Evolutionary conservation across 768 basidiomycete species (phyloP), one percentile per base, ranked within the genome.

Genomic region (Pulveroboletus sp.): DNA sequence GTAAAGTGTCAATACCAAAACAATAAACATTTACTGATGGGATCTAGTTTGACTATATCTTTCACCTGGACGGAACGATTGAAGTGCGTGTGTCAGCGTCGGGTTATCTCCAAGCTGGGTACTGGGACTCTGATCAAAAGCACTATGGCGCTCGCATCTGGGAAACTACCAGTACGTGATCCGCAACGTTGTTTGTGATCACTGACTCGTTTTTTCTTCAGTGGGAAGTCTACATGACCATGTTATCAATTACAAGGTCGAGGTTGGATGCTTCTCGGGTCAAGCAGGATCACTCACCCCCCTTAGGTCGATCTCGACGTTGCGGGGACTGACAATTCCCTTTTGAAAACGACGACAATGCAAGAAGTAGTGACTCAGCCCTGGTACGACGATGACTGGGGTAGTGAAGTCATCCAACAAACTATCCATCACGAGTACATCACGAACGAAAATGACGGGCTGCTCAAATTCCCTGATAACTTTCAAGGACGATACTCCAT

Each of bases 201-300:
- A 17, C 31, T 51, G 21, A 50, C 33, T 14, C 14, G 14, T 43
- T 24, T 18, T 21, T 17, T 7, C 50, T 31, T 6, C 38, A 80
- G 79, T 83, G 80, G 83, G 83, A 10, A 81, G 76, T 35, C 62
- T 85, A 10, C 83, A 85, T 52, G 83, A 86, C 60, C 83, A 84
- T 56, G 76, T 85, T 31, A 79, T 86, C 60, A 83, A 82, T 61
- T 81, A 72, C 66, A 81, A 79, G 65, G 77, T 73, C n/a, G 9
- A 52, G 24, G 11, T 39, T 18, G 18, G 7, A 35, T 42, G 36
- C 41, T 31, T 39, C 26, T 11, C 28, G 21, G 10, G 18, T 30
- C 44, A n/a, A 26, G 15, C 28, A 12, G 9, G 30, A 37, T 42
- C 9, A 33, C 26, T 54, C 6, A 57, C 49, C 39, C n/a, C 46